Percentiles rank a stretch among this genome's conserved stretches.
Evolutionary conservation across 169 alveolate species (phyloP).

Genomic region (Plasmodium ovale): DNA sequence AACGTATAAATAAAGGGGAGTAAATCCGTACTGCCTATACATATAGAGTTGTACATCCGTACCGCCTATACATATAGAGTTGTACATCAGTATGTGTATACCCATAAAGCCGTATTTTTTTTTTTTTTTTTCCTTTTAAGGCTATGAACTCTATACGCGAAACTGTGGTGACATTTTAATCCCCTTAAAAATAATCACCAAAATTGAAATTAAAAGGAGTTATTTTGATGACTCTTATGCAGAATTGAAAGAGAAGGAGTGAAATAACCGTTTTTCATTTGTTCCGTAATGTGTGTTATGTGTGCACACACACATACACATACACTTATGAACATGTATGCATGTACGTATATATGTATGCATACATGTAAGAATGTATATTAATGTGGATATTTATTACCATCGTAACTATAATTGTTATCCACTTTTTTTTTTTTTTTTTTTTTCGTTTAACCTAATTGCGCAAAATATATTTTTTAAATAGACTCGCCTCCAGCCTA

Average conservation of each 20-base stretch:
- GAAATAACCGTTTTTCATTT: background rate
- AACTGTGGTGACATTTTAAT: conserved; percentile 40
- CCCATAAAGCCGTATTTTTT: background rate
- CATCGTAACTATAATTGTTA: too few species aligned
- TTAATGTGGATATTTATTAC: background rate
- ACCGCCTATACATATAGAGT: background rate
- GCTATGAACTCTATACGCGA: conserved; percentile 18
- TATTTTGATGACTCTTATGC: conserved; percentile 53
- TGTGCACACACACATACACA: too few species aligned
- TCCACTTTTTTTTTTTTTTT: too few species aligned
- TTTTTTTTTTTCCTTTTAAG: conserved; percentile 27
- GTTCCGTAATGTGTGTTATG: background rate
- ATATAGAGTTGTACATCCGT: background rate
- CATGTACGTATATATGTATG: background rate
- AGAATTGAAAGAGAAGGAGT: conserved; percentile 15
- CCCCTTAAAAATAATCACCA: conserved; percentile 39
- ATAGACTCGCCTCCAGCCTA: background rate
- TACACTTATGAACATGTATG: background rate
- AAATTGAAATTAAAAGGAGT: conserved; percentile 43
- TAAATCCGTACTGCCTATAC: background rate
- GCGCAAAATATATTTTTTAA: background rate
- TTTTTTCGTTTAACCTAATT: background rate
- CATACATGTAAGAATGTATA: background rate
- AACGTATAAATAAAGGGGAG: background rate
- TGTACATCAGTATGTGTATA: background rate